These are phyloP conservation scores for Abortiporus biennis DNA, from an alignment of 1,284 basidiomycete genomes.

Conservation along the genomic window DNA sequence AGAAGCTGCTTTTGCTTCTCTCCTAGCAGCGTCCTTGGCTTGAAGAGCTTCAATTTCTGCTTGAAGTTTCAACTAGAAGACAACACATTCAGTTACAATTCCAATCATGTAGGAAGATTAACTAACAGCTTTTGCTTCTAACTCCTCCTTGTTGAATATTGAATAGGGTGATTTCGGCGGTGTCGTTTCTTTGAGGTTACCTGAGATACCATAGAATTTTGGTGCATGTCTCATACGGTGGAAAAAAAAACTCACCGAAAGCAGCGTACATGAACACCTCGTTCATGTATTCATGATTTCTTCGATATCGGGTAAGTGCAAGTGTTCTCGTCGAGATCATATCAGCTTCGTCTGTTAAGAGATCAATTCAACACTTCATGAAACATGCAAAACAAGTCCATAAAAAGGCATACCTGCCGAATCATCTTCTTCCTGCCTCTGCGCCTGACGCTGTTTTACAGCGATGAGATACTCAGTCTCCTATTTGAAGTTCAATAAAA, in stretches of 20 bases:
- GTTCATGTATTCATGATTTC: slow-evolving; percentile 79
- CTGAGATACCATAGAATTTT: slow-evolving; percentile 25
- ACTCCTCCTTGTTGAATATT: slow-evolving; percentile 51
- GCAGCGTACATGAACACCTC: slow-evolving; percentile 71
- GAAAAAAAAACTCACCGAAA: slow-evolving; percentile 38
- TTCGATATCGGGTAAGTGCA: slow-evolving; percentile 62
- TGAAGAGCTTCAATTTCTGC: slow-evolving; percentile 43
- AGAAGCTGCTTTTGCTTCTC: slow-evolving; percentile 1
- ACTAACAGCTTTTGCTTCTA: slow-evolving; percentile 56
- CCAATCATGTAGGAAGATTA: background rate
- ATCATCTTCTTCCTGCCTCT: slow-evolving; percentile 58
- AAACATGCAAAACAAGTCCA: slow-evolving; percentile 3
- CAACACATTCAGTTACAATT: slow-evolving; percentile 3
- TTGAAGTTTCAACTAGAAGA: slow-evolving; percentile 36
- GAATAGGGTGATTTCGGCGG: slow-evolving; percentile 43
- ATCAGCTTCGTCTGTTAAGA: slow-evolving; percentile 55
- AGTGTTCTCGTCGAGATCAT: slow-evolving; percentile 66
- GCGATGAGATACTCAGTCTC: slow-evolving; percentile 8
- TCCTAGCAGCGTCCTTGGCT: slow-evolving; percentile 19
- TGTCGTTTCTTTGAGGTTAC: slow-evolving; percentile 34
- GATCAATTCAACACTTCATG: too few relatives aligned
- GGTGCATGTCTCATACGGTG: background rate
- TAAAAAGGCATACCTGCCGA: slow-evolving; percentile 46
- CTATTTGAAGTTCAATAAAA: slow-evolving; percentile 3
- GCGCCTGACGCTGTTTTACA: slow-evolving; percentile 26